These are phyloP conservation scores for Coemansia sp. DNA, from an alignment of 192 early-diverging fungal species.

Conservation along the genomic window DNA sequence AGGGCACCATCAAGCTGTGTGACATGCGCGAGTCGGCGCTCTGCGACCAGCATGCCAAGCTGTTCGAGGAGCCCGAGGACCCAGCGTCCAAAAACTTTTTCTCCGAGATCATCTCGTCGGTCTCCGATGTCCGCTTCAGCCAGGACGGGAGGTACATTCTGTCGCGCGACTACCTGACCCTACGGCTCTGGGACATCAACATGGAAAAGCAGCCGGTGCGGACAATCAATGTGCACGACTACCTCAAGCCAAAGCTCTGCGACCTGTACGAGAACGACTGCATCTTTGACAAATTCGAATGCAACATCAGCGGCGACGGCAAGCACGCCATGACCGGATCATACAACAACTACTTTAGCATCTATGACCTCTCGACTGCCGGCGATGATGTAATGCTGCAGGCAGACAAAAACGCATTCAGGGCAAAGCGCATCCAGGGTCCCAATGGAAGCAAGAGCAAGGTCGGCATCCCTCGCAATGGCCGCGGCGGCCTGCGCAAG, in stretches of 20 bases:
- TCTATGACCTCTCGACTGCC: slow-evolving; percentile 81
- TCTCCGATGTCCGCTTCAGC: slow-evolving; percentile 96
- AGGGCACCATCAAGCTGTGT: slow-evolving; percentile 94
- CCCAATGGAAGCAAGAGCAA: slow-evolving; percentile 57
- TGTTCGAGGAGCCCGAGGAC: slow-evolving; percentile 96
- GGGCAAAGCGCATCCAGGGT: slow-evolving; percentile 82
- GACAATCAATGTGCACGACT: slow-evolving; percentile 96
- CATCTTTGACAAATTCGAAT: slow-evolving; percentile 99
- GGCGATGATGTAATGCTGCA: slow-evolving; percentile 84
- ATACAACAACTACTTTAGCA: slow-evolving; percentile 99
- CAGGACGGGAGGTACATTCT: slow-evolving; percentile 95
- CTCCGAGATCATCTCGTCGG: slow-evolving; percentile 99
- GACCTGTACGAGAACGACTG: slow-evolving; percentile 99
- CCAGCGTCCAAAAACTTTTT: slow-evolving; percentile 96
- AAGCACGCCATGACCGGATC: slow-evolving; percentile 94
- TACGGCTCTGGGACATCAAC: slow-evolving; percentile 99
- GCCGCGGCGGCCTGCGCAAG: slow-evolving; percentile 58
- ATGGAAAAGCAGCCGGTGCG: slow-evolving; percentile 94
- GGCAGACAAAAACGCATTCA: slow-evolving; percentile 98
- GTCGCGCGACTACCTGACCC: slow-evolving; percentile 93
- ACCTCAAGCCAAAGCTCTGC: slow-evolving; percentile 92
- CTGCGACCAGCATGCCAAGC: slow-evolving; percentile 91
- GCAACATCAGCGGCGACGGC: slow-evolving; percentile 94
- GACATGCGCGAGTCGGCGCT: slow-evolving; percentile 96
- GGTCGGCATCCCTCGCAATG: slow-evolving; percentile 59